phyloP scores from a whole-genome alignment of 139 green algal genomes.

The Chlorella sp. region DNA sequence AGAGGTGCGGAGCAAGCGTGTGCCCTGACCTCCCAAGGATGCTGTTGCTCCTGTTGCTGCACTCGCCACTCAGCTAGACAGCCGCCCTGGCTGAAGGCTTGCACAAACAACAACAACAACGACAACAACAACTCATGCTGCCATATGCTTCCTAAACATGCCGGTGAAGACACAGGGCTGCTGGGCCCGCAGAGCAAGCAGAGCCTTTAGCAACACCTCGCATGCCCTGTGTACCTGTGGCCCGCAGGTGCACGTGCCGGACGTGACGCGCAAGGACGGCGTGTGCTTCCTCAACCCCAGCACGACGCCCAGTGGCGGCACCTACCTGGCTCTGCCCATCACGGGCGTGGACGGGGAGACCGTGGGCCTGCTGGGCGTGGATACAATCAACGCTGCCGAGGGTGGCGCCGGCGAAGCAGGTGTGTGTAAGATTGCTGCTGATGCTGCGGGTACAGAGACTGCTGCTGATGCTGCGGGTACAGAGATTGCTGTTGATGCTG shows the following conservation, averaged over 20 bases:
- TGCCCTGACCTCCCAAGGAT: not conserved
- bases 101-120: no score
- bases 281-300: not conserved
- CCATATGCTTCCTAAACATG: no score
- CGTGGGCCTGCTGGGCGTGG: slow-evolving; percentile 25
- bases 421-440: no score
- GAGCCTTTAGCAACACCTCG: no score
- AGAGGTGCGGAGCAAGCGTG: not conserved
- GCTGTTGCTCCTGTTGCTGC: no score
- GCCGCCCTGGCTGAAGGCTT: not conserved
- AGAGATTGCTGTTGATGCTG: not conserved
- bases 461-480: no score
- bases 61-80: no score
- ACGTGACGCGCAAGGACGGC: slow-evolving; percentile 9
- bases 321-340: slow-evolving; percentile 27
- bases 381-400: slow-evolving; percentile 15
- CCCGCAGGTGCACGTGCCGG: slow-evolving; percentile 10
- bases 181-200: no score
- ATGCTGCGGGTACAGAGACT: no score
- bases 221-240: no score
- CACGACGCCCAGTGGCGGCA: slow-evolving; percentile 4
- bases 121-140: no score
- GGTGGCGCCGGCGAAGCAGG: not conserved
- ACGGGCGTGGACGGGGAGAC: slow-evolving; percentile 19
- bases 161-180: no score